These are phyloP conservation scores for Lasiodiplodia citricola DNA, from an alignment of 2,329 filamentous ascomycete genomes.

Conservation along the genomic window DNA sequence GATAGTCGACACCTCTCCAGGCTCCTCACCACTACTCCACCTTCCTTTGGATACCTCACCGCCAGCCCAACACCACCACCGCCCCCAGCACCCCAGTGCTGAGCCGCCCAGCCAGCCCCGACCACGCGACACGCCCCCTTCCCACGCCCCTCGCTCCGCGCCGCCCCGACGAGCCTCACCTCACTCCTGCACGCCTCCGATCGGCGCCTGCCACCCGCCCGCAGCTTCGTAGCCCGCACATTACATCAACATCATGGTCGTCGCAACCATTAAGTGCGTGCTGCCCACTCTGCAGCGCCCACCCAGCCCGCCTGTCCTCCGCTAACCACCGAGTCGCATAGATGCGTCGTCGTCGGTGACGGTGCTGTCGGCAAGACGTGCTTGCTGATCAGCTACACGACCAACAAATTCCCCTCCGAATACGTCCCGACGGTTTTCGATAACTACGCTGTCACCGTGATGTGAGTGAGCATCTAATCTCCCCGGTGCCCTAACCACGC, in stretches of 20 bases:
- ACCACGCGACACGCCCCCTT: slow-evolving; percentile 28
- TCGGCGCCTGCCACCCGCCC: slow-evolving; percentile 26
- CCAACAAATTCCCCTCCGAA: slow-evolving; percentile 99
- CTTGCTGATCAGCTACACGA: slow-evolving; percentile 98
- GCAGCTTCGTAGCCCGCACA: slow-evolving; percentile 19
- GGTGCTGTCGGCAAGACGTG: slow-evolving; percentile 99
- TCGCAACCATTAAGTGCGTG: slow-evolving; percentile 50
- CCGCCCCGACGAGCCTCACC: slow-evolving; percentile 24
- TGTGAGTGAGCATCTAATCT: slow-evolving; percentile 61
- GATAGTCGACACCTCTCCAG: slow-evolving; percentile 37
- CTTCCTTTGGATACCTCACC: slow-evolving; percentile 43
- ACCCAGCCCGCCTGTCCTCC: background rate
- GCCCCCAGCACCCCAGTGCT: background rate
- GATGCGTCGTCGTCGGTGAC: slow-evolving; percentile 98
- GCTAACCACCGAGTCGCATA: slow-evolving; percentile 46
- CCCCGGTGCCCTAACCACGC: background rate
- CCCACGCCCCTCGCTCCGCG: slow-evolving; percentile 30
- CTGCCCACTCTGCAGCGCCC: background rate
- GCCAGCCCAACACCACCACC: slow-evolving; percentile 1
- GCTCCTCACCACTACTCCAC: slow-evolving; percentile 37
- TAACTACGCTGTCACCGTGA: slow-evolving; percentile 99
- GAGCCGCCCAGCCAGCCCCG: slow-evolving; percentile 4
- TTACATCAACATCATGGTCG: slow-evolving; percentile 41
- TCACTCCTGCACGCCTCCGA: slow-evolving; percentile 29
- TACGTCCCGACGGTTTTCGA: slow-evolving; percentile 99